Base-by-base conservation (phyloP, 2,329 filamentous ascomycete species). In the Aureobasidium melanogenum region DNA sequence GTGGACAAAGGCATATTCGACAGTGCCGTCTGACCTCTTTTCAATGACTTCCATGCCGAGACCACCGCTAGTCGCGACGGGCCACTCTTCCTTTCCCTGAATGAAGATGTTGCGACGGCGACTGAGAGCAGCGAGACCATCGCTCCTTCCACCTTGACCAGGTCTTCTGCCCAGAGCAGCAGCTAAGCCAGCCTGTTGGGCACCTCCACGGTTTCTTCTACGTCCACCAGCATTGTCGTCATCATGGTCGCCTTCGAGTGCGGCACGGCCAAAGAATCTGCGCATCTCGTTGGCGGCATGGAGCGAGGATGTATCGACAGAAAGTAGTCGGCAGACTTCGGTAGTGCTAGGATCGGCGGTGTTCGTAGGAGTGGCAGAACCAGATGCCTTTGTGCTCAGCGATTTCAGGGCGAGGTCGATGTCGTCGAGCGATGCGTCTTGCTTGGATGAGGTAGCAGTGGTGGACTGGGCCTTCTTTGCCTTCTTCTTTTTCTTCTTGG, bases 241-340 rank as follows among this genome's bases (percentile, higher is more conserved):
- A 46, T 85, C 81, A 56, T 83, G 78, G 44, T 75, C 72, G 32
- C 75, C 78, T 66, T 87, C 83, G 12, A 87, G 69, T 24, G 85
- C 85, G 28, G 84, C 81, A 64, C 81, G 82, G 5, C 87, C 87
- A 71, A 89, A 90, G 0, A 90, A 76, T 65, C 81, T 83, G 62
- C 85, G 87, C 91, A 99, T 97, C 76, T 99, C 94, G 69, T 96
- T 96, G 38, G 87, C 80, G 8, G 89, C 89, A 70, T 93, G 92
- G 12, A 99, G 82, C 67, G 91, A 84, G 66, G 88, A 83, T 0
- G 86, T 83, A 66, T 88, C 86, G 56, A 89, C 77, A 2, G 80
- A 75, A 0, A 89, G 76, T 14, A 88, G 73, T 22, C 79, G 71
- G 63, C 75, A 73, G 71, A 82, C 64, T 77, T 78, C 79, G 52